Evolutionary conservation across 331 rosid species (phyloP), one percentile per base, ranked within the genome.

Genomic region (Malus hybrid): DNA sequence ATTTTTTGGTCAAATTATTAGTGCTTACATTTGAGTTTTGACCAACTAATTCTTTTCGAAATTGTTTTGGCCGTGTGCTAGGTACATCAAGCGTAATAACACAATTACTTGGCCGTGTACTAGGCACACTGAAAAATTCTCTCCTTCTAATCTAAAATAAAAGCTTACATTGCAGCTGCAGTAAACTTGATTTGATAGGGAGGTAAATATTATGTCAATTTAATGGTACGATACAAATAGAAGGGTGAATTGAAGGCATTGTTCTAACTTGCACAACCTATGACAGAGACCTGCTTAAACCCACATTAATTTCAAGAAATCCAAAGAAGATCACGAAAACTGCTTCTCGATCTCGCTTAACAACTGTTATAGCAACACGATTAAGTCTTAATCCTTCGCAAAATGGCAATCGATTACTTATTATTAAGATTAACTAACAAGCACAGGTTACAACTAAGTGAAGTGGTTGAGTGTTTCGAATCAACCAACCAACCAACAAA

Each of bases 31-130:
- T 42, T 3, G 48, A 42, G 48, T 42, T 42, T 42, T 42, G 48
- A 39, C 44, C 44, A 39, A 39, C 44, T 39, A 39, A 0, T 8
- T 9, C 12, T 39, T 39, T 39, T 39, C 4, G 12, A 9, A 39
- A 39, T 39, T 39, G 0, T 8, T 39, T 39, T 39, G 12, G 12
- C 44, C 4, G 12, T 39, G 44, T 39, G 44, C 12, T 8, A 36
- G 12, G 44, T 36, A 9, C 12, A 39, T 0, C 0, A 39, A 9
- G 44, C 12, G 0, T 39, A 39, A 39, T 9, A 39, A 39, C 12
- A 39, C 1, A 39, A 39, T 39, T 39, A 0, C 12, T 9, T 39
- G 4, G 0, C 0, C 0, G 48, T 10, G 13, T 42, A 4, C 5
- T 42, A 3, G 1, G 0, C 1, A 42, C 5, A 42, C 0, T 42